Percentiles rank a stretch among this genome's conserved stretches.
phyloP scores from a whole-genome alignment of 441 rosid genomes.

The Mallotus repandus region DNA sequence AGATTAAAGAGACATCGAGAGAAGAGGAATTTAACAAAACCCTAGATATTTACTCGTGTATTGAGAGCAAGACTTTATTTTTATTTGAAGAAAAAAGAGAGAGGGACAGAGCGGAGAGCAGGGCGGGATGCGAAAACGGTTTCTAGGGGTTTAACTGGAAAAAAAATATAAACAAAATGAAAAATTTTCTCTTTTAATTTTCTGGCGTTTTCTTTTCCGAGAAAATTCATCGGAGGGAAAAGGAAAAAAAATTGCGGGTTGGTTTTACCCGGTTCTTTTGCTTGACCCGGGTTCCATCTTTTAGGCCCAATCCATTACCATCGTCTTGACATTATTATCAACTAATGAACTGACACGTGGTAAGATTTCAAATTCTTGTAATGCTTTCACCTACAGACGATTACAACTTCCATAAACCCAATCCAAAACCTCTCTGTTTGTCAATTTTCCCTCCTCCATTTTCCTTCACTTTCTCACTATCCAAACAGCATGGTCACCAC shows the following conservation, averaged over 20 bases:
- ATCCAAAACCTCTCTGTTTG: slow-evolving; percentile 9
- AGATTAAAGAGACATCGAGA: slow-evolving; percentile 16
- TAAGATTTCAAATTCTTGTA: neutral
- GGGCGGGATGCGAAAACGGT: slow-evolving; percentile 51
- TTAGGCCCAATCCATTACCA: neutral
- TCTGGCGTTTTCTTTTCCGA: slow-evolving; percentile 34
- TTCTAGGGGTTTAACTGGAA: slow-evolving; percentile 29
- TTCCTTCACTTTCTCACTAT: neutral
- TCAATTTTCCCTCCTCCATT: neutral
- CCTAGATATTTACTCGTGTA: slow-evolving; percentile 9
- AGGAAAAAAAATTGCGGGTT: slow-evolving; percentile 17
- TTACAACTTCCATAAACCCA: slow-evolving; percentile 15
- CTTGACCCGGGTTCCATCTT: slow-evolving; percentile 7
- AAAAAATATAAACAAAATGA: neutral
- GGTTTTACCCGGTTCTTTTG: neutral
- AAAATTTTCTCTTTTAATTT: slow-evolving; percentile 21
- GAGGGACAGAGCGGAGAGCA: slow-evolving; percentile 20
- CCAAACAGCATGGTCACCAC: slow-evolving; percentile 21
- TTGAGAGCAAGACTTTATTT: neutral
- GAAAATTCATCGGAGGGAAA: slow-evolving; percentile 14
- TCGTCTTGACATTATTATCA: too few species aligned
- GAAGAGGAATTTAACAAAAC: slow-evolving; percentile 1
- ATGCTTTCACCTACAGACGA: neutral
- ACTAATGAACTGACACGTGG: too few species aligned
- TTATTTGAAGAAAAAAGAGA: neutral